Base-by-base conservation (phyloP, 2,329 filamentous ascomycete genomes). In the Verticillium longisporum region DNA sequence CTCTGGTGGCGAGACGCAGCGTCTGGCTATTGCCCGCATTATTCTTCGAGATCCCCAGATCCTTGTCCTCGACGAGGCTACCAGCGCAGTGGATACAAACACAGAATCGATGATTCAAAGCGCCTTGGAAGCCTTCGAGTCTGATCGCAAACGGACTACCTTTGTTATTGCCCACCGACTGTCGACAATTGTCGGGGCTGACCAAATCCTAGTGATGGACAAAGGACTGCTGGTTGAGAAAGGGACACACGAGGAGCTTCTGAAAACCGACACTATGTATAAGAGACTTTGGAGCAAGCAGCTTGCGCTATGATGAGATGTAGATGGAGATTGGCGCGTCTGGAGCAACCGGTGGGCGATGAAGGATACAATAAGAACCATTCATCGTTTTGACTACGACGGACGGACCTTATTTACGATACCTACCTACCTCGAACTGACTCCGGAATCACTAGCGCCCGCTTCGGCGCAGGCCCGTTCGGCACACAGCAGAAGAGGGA, bases 41-140 rank as follows among this genome's bases (percentile, higher is more conserved):
- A 82, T 94, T 57, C 77, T 93, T 65, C 90, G 91, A 72, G 82
- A 84, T 62, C 89, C 90, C 0, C 86, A 90, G 61, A 87, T 93
- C 62, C 85, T 94, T 9, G 80, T 94, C 45, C 80, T 94, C 1
- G 90, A 94, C 65, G 90, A 93, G 72, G 88, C 90, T 1, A 92
- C 91, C 4, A 91, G 88, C 45, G 87, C 90, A 6, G 87, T 94
- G 61, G 86, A 91, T 63, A 88, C 87, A 0, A 84, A 87, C 37
- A 89, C 86, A 1, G 87, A 89, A 71, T 83, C 85, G 60, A 83
- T 85, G 65, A 89, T 89, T 55, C 87, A 89, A 66, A 77, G 82
- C 36, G 87, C 86, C 0, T 80, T 89, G 59, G 76, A 76, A 61
- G 78, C 77, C 58, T 76, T 88, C 7, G 87, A 84, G 63, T 75